Conservation (phyloP, 768 basidiomycete species). For the Podaxis sp. region DNA sequence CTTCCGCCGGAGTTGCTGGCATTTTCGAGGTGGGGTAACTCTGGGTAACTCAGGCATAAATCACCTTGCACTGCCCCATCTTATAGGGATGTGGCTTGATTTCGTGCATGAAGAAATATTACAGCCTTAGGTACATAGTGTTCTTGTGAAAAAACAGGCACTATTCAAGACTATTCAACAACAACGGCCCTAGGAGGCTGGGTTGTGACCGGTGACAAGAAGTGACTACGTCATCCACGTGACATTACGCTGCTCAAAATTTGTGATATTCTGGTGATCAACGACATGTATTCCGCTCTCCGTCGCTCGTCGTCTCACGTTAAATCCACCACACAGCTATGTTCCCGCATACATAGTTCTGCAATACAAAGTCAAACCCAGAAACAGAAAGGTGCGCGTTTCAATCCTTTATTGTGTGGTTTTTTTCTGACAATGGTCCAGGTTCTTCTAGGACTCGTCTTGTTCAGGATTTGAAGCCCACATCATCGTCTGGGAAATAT, state of each 20-base stretch:
- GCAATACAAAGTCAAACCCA: not conserved
- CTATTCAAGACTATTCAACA: too few relatives aligned
- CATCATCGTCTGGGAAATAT: not conserved
- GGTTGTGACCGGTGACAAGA: not conserved
- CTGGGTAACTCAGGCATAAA: too few relatives aligned
- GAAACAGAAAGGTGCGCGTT: slow-evolving; percentile 1
- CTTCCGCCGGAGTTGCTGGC: too few relatives aligned
- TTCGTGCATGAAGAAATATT: too few relatives aligned
- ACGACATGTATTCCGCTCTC: not conserved
- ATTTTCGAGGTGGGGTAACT: too few relatives aligned
- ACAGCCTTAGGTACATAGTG: too few relatives aligned
- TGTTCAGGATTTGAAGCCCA: slow-evolving; percentile 14
- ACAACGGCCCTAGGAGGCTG: too few relatives aligned
- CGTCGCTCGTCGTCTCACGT: not conserved
- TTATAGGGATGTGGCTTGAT: too few relatives aligned
- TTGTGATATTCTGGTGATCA: not conserved
- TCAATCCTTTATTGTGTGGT: not conserved
- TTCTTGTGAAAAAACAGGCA: too few relatives aligned
- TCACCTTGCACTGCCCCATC: too few relatives aligned
- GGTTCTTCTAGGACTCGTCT: slow-evolving; percentile 15
- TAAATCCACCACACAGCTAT: not conserved
- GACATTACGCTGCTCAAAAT: not conserved
- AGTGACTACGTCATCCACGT: not conserved
- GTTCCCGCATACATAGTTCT: slow-evolving; percentile 1
- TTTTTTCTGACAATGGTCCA: not conserved